Conservation (phyloP, 257 asterid species). For the Voacanga thouarsii region DNA sequence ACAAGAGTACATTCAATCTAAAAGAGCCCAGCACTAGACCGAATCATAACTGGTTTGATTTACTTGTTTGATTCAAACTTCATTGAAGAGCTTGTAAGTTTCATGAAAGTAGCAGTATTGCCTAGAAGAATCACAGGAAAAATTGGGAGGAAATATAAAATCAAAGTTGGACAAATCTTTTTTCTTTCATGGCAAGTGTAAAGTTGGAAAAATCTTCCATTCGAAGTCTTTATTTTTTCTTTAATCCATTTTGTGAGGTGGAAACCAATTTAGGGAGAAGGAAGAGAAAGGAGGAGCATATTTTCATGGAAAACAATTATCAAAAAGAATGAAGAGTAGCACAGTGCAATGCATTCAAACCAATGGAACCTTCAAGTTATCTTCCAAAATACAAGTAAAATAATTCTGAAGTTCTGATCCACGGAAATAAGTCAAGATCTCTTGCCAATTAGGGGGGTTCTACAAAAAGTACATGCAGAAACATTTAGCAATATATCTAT, state of each 20-base stretch:
- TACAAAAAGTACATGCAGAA: conserved; percentile 34
- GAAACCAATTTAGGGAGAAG: not conserved
- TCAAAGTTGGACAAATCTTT: not conserved
- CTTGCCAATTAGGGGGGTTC: conserved; percentile 99
- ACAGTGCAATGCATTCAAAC: not conserved
- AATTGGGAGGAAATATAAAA: not conserved
- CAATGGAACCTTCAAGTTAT: conserved; percentile 73
- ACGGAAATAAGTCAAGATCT: conserved; percentile 90
- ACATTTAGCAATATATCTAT: conserved; percentile 21
- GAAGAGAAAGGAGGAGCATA: not conserved
- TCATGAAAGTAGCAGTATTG: not conserved
- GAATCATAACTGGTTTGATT: no score
- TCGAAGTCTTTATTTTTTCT: not conserved
- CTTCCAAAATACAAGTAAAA: conserved; percentile 96
- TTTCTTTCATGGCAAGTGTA: not conserved
- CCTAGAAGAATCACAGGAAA: not conserved
- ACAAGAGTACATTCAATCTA: no score
- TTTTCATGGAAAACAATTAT: not conserved
- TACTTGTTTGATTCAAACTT: no score
- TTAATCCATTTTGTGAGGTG: not conserved
- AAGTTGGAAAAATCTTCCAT: not conserved
- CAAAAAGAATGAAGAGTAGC: not conserved
- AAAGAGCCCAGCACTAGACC: no score
- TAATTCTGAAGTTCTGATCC: conserved; percentile 98
- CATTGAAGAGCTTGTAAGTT: no score